Evolutionary conservation across 306 rosid species (phyloP).

Genomic region (Quercus dentata): DNA sequence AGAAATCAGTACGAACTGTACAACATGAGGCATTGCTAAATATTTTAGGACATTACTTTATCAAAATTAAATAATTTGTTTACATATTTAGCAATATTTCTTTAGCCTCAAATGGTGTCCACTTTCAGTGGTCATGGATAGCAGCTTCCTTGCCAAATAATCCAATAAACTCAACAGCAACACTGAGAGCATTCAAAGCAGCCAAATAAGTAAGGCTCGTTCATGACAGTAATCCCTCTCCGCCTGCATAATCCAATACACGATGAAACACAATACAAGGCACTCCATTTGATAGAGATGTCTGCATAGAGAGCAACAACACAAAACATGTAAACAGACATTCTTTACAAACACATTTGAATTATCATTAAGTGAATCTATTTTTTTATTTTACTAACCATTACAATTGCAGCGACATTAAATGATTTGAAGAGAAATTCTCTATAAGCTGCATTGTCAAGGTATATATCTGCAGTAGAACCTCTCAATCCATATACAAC

Average conservation of each 20-base stretch:
- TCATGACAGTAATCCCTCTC: not conserved
- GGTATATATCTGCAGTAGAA: constrained; percentile 16
- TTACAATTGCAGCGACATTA: constrained; percentile 11
- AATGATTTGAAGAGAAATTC: constrained; percentile 12
- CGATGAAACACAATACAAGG: constrained; percentile 20
- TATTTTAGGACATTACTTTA: not conserved
- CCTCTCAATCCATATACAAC: constrained; percentile 19
- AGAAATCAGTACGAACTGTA: not conserved
- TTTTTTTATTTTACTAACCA: not conserved
- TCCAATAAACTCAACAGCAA: constrained; percentile 15
- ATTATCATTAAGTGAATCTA: not conserved
- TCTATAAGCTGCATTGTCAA: constrained; percentile 20
- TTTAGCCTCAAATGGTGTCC: not conserved
- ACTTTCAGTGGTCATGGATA: too few relatives aligned
- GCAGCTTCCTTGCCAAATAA: not conserved
- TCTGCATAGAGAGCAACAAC: constrained; percentile 1
- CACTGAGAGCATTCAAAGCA: constrained; percentile 7
- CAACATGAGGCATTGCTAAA: not conserved
- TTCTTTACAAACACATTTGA: not conserved
- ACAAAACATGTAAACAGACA: not conserved
- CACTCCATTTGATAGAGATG: constrained; percentile 16
- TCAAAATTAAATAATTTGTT: not conserved
- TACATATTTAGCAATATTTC: not conserved
- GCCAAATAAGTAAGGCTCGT: constrained; percentile 7
- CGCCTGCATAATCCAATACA: constrained; percentile 5